phyloP scores from a whole-genome alignment of 2,329 filamentous ascomycete genomes.

The Balansia obtecta region DNA sequence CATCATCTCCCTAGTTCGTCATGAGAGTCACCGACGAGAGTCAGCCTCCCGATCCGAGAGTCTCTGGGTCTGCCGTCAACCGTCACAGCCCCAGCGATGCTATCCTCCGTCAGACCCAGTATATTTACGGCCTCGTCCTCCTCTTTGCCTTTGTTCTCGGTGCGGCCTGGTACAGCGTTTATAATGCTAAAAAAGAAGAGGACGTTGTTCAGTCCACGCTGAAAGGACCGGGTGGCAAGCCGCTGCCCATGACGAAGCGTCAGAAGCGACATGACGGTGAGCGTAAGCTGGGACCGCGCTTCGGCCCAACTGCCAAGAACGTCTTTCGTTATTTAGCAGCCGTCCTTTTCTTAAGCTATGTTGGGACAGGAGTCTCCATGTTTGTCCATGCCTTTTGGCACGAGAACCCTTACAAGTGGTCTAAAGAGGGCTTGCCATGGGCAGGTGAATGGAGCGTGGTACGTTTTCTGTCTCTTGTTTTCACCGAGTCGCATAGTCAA shows the following conservation, averaged over 20 bases:
- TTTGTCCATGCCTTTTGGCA: conserved; percentile 56
- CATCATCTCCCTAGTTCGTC: conserved; percentile 16
- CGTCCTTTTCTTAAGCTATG: conserved; percentile 59
- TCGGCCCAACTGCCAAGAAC: conserved; percentile 54
- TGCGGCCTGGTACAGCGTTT: conserved; percentile 39
- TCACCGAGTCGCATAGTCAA: background rate
- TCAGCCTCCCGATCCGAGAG: conserved; percentile 13
- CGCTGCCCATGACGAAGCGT: conserved; percentile 57
- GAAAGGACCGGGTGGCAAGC: conserved; percentile 79
- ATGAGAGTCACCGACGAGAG: conserved; percentile 24
- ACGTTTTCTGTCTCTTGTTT: conserved; percentile 25
- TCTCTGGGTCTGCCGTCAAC: conserved; percentile 12
- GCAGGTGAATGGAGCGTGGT: conserved; percentile 68
- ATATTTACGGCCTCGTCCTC: conserved; percentile 40
- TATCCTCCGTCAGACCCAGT: conserved; percentile 34
- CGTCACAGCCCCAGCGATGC: conserved; percentile 23
- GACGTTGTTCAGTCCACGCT: conserved; percentile 33
- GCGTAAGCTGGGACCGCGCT: conserved; percentile 34
- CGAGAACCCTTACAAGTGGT: conserved; percentile 26
- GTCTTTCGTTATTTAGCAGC: conserved; percentile 66
- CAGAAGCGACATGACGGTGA: conserved; percentile 36
- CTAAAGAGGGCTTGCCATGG: conserved; percentile 45
- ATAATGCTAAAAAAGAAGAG: conserved; percentile 37
- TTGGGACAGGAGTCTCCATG: conserved; percentile 62
- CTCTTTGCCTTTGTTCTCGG: conserved; percentile 38